Base-by-base conservation (phyloP, 1,284 basidiomycete genomes). In the Fomitopsis pinicola region DNA sequence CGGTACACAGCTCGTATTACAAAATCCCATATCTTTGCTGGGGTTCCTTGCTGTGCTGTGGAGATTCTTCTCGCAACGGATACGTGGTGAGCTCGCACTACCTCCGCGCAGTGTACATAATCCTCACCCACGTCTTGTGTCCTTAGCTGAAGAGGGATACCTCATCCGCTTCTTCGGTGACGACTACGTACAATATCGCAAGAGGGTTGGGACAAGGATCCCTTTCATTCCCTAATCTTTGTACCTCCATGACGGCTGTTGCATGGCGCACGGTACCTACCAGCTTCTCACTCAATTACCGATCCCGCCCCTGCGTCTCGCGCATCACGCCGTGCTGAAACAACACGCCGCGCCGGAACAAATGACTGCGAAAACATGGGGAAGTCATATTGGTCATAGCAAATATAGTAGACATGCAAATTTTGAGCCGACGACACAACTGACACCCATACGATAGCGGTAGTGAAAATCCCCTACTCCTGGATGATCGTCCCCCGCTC, bases 1-100 rank as follows among this genome's bases (percentile, higher is more conserved):
- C 36, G 94, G 94, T 1, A 98, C 96, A 0, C 96, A 99, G 72
- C 75, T 99, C n/a, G 83, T 95, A 3, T 80, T 99, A 30, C 93
- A 93, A 68, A 99, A 99, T 73, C 84, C 92, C 0, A 45, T 95
- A 28, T 87, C 87, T 14, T 89, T 94, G 69, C 57, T 85, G 1
- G 70, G 86, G 2, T 95, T 87, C 64, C 66, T 77, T 2, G 66
- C 83, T 38, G 73, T 95, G 1, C 78, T 98, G 19, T 94, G 90
- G 84, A 79, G 84, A 55, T 99, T 99, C 80, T 99, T 99, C 76
- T 84, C 86, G 59, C 71, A 79, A 58, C 85, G 97, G 17, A 98
- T 93, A 50, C 77, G 79, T 77, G 82, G 95, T 96, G 65, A 70
- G 88, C 78, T n/a, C 38, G 30, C 38, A 35, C 14, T 59, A 36